phyloP scores from a whole-genome alignment of 1,284 basidiomycete genomes.

The Trametes pubescens region DNA sequence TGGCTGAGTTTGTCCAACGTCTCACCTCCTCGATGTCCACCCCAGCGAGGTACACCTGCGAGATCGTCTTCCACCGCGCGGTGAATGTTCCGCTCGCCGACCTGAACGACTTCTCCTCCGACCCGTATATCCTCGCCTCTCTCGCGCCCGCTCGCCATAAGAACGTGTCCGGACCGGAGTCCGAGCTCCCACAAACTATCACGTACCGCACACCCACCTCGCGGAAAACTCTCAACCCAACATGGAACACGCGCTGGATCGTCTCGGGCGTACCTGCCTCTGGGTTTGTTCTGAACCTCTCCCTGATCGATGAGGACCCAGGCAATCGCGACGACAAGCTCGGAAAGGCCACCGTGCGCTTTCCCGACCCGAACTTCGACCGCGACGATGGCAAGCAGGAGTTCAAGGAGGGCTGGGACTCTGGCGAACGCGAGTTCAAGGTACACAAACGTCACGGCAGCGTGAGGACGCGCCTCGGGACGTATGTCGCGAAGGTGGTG shows the following conservation, averaged over 20 bases:
- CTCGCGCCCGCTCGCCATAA: constrained; percentile 30
- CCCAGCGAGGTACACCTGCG: constrained; percentile 45
- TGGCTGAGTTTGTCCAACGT: background rate
- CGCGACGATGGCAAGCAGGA: constrained; percentile 24
- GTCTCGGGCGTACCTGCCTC: constrained; percentile 51
- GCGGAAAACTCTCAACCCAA: constrained; percentile 47
- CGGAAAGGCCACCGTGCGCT: constrained; percentile 45
- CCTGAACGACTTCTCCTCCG: constrained; percentile 46
- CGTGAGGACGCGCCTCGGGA: constrained; percentile 42
- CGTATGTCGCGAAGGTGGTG: constrained; percentile 40
- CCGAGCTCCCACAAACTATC: constrained; percentile 40
- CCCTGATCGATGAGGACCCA: constrained; percentile 53
- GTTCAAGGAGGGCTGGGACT: constrained; percentile 40
- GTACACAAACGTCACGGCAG: constrained; percentile 47
- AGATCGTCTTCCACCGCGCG: constrained; percentile 51
- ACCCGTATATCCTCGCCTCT: constrained; percentile 51
- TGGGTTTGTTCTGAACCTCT: constrained; percentile 47
- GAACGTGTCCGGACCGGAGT: constrained; percentile 5
- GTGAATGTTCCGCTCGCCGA: constrained; percentile 52
- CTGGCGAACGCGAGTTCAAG: constrained; percentile 38
- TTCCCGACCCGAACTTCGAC: constrained; percentile 30
- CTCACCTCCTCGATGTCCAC: constrained; percentile 12
- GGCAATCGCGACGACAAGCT: constrained; percentile 53
- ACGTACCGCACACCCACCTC: constrained; percentile 51
- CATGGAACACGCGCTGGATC: constrained; percentile 52